phyloP scores from a whole-genome alignment of 306 rosid species.

The Begonia masoniana region DNA sequence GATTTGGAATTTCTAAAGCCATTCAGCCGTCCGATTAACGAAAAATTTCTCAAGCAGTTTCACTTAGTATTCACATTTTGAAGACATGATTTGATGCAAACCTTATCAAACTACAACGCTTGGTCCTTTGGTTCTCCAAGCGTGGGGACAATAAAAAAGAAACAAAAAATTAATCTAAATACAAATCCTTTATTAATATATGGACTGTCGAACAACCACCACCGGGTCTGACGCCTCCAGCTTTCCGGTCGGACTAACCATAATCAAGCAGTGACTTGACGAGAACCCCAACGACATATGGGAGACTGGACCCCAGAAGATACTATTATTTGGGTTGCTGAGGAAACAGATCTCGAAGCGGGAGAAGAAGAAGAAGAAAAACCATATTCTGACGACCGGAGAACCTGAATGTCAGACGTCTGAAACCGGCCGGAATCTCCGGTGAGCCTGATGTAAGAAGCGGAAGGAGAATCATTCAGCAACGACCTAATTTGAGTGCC shows the following conservation, averaged over 20 bases:
- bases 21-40: too few relatives aligned
- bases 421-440: slow-evolving; percentile 26
- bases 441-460: slow-evolving; percentile 28
- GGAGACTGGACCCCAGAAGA: slow-evolving; percentile 63
- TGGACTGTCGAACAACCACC: neutral
- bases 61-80: too few relatives aligned
- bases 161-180: slow-evolving; percentile 2
- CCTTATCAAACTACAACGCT: too few relatives aligned
- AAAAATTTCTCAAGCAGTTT: too few relatives aligned
- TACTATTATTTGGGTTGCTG: slow-evolving; percentile 27
- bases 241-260: neutral
- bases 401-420: neutral
- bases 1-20: too few relatives aligned
- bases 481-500: slow-evolving; percentile 34
- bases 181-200: slow-evolving; percentile 4
- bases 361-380: slow-evolving; percentile 30
- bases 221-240: too few relatives aligned
- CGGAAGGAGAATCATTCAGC: slow-evolving; percentile 52
- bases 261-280: slow-evolving; percentile 34
- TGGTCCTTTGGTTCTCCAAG: neutral
- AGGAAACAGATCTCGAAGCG: slow-evolving; percentile 3
- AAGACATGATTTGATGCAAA: too few relatives aligned
- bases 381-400: slow-evolving; percentile 20
- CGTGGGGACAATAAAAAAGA: slow-evolving; percentile 20
- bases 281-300: slow-evolving; percentile 16